These are phyloP conservation scores for Pyricularia pennisetigena DNA, from an alignment of 2,329 filamentous ascomycete genomes.

Conservation along the genomic window DNA sequence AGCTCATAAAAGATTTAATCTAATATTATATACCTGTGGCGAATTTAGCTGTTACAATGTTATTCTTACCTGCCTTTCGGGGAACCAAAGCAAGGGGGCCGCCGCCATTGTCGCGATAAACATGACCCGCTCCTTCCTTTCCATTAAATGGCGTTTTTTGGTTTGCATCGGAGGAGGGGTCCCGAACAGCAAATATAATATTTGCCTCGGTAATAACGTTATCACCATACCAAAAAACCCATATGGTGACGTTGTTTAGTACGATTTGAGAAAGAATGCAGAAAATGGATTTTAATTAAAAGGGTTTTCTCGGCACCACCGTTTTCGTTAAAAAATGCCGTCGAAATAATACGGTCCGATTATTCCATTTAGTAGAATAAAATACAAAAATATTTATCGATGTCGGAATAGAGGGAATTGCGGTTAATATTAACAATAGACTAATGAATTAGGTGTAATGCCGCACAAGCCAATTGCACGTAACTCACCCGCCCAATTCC, in stretches of 20 bases:
- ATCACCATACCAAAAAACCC: constrained; percentile 14
- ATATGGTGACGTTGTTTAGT: constrained; percentile 16
- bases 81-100: constrained; percentile 14
- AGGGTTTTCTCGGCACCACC: not conserved
- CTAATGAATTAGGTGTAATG: too few species aligned
- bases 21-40: constrained; percentile 14
- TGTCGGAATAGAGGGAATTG: too few species aligned
- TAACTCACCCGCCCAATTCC: too few species aligned
- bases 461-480: too few species aligned
- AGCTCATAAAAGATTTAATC: too few species aligned
- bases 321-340: not conserved
- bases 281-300: not conserved
- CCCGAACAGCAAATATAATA: constrained; percentile 22
- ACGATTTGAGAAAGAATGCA: constrained; percentile 15
- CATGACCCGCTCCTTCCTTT: constrained; percentile 19
- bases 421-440: too few species aligned
- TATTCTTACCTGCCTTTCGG: constrained; percentile 20
- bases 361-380: too few species aligned
- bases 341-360: not conserved
- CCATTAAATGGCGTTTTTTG: constrained; percentile 19
- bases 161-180: constrained; percentile 25
- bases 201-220: constrained; percentile 22
- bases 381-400: too few species aligned
- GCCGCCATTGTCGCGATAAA: constrained; percentile 17
- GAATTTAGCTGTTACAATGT: constrained; percentile 22